Percentiles rank a stretch among this genome's conserved stretches.
These are phyloP conservation scores for Lepiota venenata DNA, from an alignment of 768 basidiomycete genomes.

Conservation along the genomic window DNA sequence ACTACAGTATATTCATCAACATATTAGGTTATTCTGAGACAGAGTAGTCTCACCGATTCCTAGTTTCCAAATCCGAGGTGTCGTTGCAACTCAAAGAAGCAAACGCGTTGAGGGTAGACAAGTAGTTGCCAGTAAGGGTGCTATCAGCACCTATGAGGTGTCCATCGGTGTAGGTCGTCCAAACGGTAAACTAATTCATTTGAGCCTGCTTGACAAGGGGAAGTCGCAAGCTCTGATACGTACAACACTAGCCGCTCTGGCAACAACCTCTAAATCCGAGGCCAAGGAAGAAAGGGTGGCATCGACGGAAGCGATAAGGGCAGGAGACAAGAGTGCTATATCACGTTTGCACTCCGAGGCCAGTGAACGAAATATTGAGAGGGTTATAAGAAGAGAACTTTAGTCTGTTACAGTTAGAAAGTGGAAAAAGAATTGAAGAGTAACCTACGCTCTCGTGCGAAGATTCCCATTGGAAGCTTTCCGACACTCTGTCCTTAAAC, in stretches of 20 bases:
- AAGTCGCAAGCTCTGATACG: conserved; percentile 24
- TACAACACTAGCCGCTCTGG: conserved; percentile 79
- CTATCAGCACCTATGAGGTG: conserved; percentile 78
- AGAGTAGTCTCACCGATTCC: conserved; percentile 56
- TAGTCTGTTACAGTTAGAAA: conserved; percentile 5
- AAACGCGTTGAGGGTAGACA: conserved; percentile 64
- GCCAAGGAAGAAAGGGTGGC: conserved; percentile 50
- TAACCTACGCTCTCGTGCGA: conserved; percentile 74
- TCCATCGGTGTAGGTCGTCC: conserved; percentile 90
- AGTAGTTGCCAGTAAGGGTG: conserved; percentile 64
- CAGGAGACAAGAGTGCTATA: conserved; percentile 68
- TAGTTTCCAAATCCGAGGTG: conserved; percentile 61
- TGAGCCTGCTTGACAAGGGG: neutral
- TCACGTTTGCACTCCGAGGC: conserved; percentile 87
- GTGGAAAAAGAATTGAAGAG: neutral
- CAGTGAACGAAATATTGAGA: conserved; percentile 77
- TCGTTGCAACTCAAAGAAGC: conserved; percentile 52
- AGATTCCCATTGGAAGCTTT: conserved; percentile 75
- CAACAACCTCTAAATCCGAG: conserved; percentile 70
- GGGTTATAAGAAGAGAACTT: conserved; percentile 78
- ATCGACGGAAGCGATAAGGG: conserved; percentile 65
- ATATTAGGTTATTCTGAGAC: neutral
- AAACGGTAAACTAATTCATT: conserved; percentile 78
- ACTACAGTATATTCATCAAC: conserved; percentile 34
- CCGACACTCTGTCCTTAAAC: conserved; percentile 55